A percentile compares a stretch with the other conserved stretches of the same genome.
Conservation (phyloP, 2,329 filamentous ascomycete genomes). For the Plenodomus lindquistii region DNA sequence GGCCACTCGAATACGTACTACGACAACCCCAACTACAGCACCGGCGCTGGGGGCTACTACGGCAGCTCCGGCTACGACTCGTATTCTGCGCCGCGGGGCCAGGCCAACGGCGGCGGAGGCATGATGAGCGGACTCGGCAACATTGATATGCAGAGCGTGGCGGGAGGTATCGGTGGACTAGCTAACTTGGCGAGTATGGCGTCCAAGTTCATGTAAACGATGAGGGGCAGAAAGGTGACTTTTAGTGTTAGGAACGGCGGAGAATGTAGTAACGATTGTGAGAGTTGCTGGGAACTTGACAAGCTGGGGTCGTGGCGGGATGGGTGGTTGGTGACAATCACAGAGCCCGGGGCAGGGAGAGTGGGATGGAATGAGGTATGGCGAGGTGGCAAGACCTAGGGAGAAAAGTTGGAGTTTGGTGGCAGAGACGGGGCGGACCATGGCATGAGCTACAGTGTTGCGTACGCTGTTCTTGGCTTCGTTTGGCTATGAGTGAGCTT, state of each 20-base stretch:
- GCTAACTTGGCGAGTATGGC: slow-evolving; percentile 54
- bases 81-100: slow-evolving; percentile 44
- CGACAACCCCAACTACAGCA: background rate
- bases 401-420: background rate
- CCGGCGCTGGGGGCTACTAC: slow-evolving; percentile 43
- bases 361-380: background rate
- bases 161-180: slow-evolving; percentile 49
- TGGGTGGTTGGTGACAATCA: background rate
- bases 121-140: slow-evolving; percentile 32
- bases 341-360: background rate
- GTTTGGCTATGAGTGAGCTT: no score
- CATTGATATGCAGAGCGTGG: slow-evolving; percentile 35
- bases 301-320: background rate
- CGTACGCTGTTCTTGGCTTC: background rate
- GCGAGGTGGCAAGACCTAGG: no score
- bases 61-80: slow-evolving; percentile 32
- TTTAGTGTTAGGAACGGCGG: slow-evolving; percentile 11
- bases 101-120: slow-evolving; percentile 34
- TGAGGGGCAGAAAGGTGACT: slow-evolving; percentile 3
- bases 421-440: background rate
- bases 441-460: background rate
- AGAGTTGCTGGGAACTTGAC: slow-evolving; percentile 6
- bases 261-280: slow-evolving; percentile 11
- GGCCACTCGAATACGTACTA: slow-evolving; percentile 12
- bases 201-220: slow-evolving; percentile 50